A percentile compares a stretch with the other conserved stretches of the same genome.
phyloP scores from a whole-genome alignment of 2,329 filamentous ascomycete genomes.

The Juglanconis sp. region DNA sequence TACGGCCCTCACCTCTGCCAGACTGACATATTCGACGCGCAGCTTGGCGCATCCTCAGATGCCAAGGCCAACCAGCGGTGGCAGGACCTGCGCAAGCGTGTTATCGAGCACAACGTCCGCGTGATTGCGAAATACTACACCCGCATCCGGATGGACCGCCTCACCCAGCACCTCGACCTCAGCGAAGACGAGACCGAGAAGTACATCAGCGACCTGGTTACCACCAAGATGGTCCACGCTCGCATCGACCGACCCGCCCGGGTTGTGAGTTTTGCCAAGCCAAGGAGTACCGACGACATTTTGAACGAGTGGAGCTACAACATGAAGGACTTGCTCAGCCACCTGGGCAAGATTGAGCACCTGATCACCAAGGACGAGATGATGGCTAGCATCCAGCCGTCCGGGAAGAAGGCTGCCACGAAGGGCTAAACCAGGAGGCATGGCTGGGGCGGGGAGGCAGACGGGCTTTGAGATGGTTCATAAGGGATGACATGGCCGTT shows the following conservation, averaged over 20 bases:
- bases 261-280: constrained; percentile 91
- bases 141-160: constrained; percentile 84
- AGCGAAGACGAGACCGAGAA: constrained; percentile 96
- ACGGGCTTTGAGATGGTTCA: not conserved
- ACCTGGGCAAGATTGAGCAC: constrained; percentile 86
- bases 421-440: constrained; percentile 2
- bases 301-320: constrained; percentile 98
- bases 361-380: constrained; percentile 99
- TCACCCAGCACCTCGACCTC: constrained; percentile 88
- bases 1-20: constrained; percentile 84
- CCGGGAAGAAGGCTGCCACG: constrained; percentile 15
- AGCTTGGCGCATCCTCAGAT: constrained; percentile 63
- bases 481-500: not conserved
- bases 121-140: constrained; percentile 99
- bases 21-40: constrained; percentile 84
- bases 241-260: constrained; percentile 94
- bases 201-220: constrained; percentile 96
- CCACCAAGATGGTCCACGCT: constrained; percentile 95
- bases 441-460: not conserved
- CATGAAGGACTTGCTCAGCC: constrained; percentile 69
- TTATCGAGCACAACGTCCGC: constrained; percentile 98
- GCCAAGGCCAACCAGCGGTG: constrained; percentile 82
- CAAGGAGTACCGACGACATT: constrained; percentile 89
- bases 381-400: constrained; percentile 93
- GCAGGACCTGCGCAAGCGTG: constrained; percentile 93